These are phyloP conservation scores for Flaveria linearis DNA, from an alignment of 129 eudicot species.

Conservation along the genomic window DNA sequence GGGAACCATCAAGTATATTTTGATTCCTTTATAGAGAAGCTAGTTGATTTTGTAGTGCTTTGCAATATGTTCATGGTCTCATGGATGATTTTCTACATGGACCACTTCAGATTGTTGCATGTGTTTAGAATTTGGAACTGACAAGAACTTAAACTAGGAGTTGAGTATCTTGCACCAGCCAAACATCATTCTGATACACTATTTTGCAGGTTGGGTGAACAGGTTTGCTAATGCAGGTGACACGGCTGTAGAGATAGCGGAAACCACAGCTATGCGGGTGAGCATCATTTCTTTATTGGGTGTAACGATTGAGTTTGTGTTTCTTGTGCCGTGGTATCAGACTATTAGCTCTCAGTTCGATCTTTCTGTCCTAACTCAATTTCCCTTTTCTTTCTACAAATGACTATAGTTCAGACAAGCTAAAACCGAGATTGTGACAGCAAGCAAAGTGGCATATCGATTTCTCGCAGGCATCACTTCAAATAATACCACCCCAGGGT, in stretches of 20 bases:
- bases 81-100: neutral
- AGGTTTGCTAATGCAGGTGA: constrained; percentile 97
- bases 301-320: neutral
- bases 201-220: constrained; percentile 90
- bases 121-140: neutral
- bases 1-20: neutral
- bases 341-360: neutral
- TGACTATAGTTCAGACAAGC: constrained; percentile 85
- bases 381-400: neutral
- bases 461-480: constrained; percentile 74
- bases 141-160: neutral
- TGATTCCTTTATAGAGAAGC: neutral
- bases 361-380: constrained; percentile 8
- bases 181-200: neutral
- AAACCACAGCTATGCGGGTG: constrained; percentile 83
- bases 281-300: constrained; percentile 27
- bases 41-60: constrained; percentile 5
- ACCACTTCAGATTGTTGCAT: constrained; percentile 21
- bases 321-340: neutral
- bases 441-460: constrained; percentile 92
- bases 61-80: neutral
- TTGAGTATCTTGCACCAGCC: neutral
- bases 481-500: constrained; percentile 35
- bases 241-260: constrained; percentile 96
- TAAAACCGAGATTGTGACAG: constrained; percentile 89